These are phyloP conservation scores for Exophiala bonariae DNA, from an alignment of 2,329 filamentous ascomycete genomes.

Conservation along the genomic window DNA sequence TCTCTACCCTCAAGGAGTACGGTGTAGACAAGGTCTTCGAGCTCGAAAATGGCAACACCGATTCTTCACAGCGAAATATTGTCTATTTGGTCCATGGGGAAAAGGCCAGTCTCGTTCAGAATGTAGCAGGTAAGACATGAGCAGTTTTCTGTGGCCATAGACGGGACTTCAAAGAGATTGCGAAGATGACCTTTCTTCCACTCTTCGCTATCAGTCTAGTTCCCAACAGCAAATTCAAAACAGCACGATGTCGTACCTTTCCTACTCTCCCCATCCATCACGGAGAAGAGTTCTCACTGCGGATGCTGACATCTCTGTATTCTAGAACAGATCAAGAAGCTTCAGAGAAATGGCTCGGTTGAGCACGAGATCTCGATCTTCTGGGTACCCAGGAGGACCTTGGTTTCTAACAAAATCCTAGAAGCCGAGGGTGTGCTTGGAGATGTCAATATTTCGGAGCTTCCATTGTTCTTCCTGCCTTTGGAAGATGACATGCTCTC, in stretches of 20 bases:
- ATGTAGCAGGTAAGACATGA: slow-evolving; percentile 78
- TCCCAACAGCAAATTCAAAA: slow-evolving; percentile 20
- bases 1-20: slow-evolving; percentile 92
- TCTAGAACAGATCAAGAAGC: slow-evolving; percentile 83
- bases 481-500: slow-evolving; percentile 90
- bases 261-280: slow-evolving; percentile 43
- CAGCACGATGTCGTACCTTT: too few species aligned
- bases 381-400: slow-evolving; percentile 89
- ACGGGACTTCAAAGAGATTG: slow-evolving; percentile 24
- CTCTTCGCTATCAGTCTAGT: slow-evolving; percentile 24
- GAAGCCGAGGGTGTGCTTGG: slow-evolving; percentile 92
- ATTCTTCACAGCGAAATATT: slow-evolving; percentile 91
- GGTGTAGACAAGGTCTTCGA: slow-evolving; percentile 98
- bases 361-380: slow-evolving; percentile 97
- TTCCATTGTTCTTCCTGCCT: slow-evolving; percentile 86
- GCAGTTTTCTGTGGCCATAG: slow-evolving; percentile 28
- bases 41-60: slow-evolving; percentile 91
- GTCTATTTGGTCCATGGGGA: slow-evolving; percentile 92
- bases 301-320: slow-evolving; percentile 55
- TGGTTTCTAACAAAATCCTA: slow-evolving; percentile 86
- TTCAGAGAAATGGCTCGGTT: slow-evolving; percentile 82
- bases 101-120: slow-evolving; percentile 77
- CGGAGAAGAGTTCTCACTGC: slow-evolving; percentile 39
- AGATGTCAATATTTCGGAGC: slow-evolving; percentile 84
- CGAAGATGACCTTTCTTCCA: slow-evolving; percentile 12